phyloP scores from a whole-genome alignment of 345 rosid genomes.

The Camelina sativa region DNA sequence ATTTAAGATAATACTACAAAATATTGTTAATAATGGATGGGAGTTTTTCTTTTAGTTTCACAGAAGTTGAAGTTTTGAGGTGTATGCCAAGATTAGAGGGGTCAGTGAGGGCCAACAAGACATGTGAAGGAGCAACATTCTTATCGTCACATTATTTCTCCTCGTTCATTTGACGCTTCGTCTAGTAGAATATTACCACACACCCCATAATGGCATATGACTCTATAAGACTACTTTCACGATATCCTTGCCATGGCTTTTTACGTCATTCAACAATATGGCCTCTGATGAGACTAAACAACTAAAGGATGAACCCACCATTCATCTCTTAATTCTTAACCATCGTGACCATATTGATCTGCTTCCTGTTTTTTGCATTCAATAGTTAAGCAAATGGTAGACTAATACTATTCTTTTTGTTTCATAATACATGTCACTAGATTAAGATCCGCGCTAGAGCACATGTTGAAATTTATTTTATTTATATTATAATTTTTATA shows the following conservation, averaged over 20 bases:
- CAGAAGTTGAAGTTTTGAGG: conserved; percentile 12
- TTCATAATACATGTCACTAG: too few species aligned
- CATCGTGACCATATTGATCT: not conserved
- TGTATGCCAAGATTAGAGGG: conserved; percentile 24
- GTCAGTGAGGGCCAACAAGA: conserved; percentile 14
- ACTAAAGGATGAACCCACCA: not conserved
- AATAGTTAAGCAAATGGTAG: not conserved
- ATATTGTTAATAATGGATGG: not conserved
- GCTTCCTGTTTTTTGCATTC: not conserved
- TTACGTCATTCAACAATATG: not conserved
- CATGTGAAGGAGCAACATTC: conserved; percentile 24
- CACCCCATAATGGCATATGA: not conserved
- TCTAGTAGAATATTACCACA: conserved; percentile 5
- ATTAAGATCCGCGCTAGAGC: too few species aligned
- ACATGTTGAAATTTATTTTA: too few species aligned
- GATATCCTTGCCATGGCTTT: not conserved
- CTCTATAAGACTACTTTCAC: too few species aligned
- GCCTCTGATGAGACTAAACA: not conserved
- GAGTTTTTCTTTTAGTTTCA: not conserved
- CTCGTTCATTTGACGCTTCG: conserved; percentile 4
- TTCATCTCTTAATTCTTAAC: conserved; percentile 6
- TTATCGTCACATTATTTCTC: conserved; percentile 1
- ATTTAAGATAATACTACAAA: not conserved
- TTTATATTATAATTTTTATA: too few species aligned
- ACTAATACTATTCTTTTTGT: not conserved